Base-by-base conservation (phyloP, 257 asterid genomes). In the Capsicum pubescens region DNA sequence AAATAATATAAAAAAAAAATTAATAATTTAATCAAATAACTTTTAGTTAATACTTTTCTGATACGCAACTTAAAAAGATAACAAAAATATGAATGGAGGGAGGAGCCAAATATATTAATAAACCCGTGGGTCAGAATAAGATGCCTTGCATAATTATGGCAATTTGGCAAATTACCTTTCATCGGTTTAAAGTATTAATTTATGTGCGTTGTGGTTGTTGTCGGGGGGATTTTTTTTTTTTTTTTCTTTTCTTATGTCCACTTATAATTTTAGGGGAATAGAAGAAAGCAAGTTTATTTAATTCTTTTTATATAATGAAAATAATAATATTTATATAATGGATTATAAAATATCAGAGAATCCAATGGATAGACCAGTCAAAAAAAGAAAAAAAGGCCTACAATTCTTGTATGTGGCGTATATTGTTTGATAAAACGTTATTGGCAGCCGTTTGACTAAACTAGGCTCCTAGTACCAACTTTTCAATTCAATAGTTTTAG, bases 401-500 rank as follows among this genome's bases (percentile, higher is more conserved):
- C 46, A 71, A 21, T 71, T 71, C 36, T 46, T 71, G 17, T n/a
- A 71, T 10, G 46, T 44, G 79, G 79, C 7, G 57, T 44, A 3
- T 9, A 7, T 71, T 46, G 17, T 0, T 46, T 26, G 32, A 26
- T 48, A 19, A 35, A 72, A 48, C 19, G 42, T 72, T 46, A 48
- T 48, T 72, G 59, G 44, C 80, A 48, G 12, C 60, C 80, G 60
- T 72, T 72, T 72, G 80, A 48, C 80, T 11, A 12, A 19, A 48
- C 3, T 48, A 68, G 77, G 54, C 77, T 39, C 77, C 26, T 68
- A 68, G 8, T 15, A 10, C 26, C 3, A 11, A 48, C 12, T 72
- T 72, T 72, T 72, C 48, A 59, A 48, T 48, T 72, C 59, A n/a
- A 46, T 39, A 6, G 3, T n/a, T 46, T n/a, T 46, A n/a, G 59